Evolutionary conservation across 2,329 filamentous ascomycete species (phyloP), one percentile per base, ranked within the genome.

Genomic region (Aspergillus oerlinghausenensis): DNA sequence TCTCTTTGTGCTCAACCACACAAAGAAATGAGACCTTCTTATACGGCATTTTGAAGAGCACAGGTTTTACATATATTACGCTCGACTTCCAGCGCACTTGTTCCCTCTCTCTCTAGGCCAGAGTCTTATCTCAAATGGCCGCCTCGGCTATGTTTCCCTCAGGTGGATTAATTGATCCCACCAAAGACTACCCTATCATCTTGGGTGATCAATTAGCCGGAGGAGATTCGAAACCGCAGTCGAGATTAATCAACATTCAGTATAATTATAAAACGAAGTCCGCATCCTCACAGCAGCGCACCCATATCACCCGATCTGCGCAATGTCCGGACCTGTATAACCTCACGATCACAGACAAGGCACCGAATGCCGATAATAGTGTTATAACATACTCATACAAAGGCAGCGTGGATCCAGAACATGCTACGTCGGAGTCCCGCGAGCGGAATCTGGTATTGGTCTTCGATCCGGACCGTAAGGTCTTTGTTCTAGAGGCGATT

Each of bases 401-500:
- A 62, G 75, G 75, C 42, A 75, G 73, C 50, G 70, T 76, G 32
- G 74, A 75, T 55, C 70, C 74, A 11, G 59, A 67, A 11, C 61
- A 68, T 55, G 52, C 62, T n/a, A 61, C 63, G 11, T 65, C 65
- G 21, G 66, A 65, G 29, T 60, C 66, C 1, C 64, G 69, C 35
- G 67, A 70, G 35, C 70, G 67, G 53, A 71, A 70, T 50, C 63
- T 78, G 50, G 77, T 82, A 9, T 81, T 96, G 52, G 83, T 93
- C 56, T 94, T 93, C 68, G 89, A 96, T 72, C 81, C 87, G 8
- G 78, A 80, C 19, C 85, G 84, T 52, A 85, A 93, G 67, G 87
- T 83, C 55, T 94, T 94, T 63, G 85, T 94, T 28, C 81, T 97
- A 54, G 91, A 97, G 76, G 86, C 85, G 52, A 79, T 97, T 54